These are phyloP conservation scores for Heimioporus sp. DNA, from an alignment of 768 basidiomycete genomes.

Conservation along the genomic window DNA sequence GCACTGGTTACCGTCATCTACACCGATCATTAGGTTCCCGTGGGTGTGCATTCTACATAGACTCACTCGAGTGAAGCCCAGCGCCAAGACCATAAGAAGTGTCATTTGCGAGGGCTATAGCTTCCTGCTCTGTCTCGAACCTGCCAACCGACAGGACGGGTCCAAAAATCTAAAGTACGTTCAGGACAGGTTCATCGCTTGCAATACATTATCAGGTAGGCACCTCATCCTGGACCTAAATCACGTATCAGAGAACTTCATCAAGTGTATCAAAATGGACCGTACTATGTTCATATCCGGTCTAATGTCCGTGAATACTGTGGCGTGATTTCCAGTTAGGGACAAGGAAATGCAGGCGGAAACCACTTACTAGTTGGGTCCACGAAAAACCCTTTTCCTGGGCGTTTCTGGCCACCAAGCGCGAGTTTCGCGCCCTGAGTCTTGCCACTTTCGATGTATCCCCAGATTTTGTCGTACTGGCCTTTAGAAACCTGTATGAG, in stretches of 20 bases:
- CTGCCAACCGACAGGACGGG: slow-evolving; percentile 83
- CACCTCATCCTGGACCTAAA: slow-evolving; percentile 33
- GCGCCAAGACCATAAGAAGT: slow-evolving; percentile 91
- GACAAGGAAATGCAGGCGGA: slow-evolving; percentile 5
- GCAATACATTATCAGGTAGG: slow-evolving; percentile 5
- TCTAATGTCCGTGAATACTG: slow-evolving; percentile 81
- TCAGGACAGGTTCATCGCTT: slow-evolving; percentile 9
- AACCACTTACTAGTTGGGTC: slow-evolving; percentile 77
- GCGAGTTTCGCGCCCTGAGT: slow-evolving; percentile 75
- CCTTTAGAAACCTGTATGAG: slow-evolving; percentile 67
- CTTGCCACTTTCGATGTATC: slow-evolving; percentile 86
- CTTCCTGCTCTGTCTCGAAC: slow-evolving; percentile 88
- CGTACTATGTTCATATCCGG: slow-evolving; percentile 85
- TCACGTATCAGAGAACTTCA: slow-evolving; percentile 21
- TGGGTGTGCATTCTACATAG: not conserved
- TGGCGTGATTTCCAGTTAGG: slow-evolving; percentile 3
- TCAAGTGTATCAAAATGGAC: slow-evolving; percentile 3
- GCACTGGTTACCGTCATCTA: slow-evolving; percentile 80
- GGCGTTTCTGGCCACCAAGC: slow-evolving; percentile 78
- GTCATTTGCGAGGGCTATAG: slow-evolving; percentile 79
- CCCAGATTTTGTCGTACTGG: slow-evolving; percentile 85
- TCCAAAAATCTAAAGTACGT: slow-evolving; percentile 75
- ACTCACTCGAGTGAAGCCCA: slow-evolving; percentile 82
- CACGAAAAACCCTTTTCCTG: slow-evolving; percentile 81
- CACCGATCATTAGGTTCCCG: slow-evolving; percentile 19